Conservation (phyloP, 2,329 filamentous ascomycete species). For the Aspergillus awamori region DNA sequence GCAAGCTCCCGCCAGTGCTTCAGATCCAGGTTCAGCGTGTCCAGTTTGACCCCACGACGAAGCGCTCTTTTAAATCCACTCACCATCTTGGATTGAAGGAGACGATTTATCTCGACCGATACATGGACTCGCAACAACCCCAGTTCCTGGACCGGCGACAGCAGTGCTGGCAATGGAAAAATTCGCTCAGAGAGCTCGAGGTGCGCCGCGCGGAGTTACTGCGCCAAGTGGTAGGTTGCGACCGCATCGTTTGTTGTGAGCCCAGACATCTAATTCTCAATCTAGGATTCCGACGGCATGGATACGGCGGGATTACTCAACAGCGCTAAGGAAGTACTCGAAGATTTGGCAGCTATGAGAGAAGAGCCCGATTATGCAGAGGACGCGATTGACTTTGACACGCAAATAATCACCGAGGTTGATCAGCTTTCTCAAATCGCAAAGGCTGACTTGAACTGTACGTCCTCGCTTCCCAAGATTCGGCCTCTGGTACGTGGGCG, state of each 20-base stretch:
- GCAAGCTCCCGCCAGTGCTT: constrained; percentile 77
- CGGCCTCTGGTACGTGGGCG: background rate
- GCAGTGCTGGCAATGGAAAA: constrained; percentile 74
- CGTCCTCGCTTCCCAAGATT: constrained; percentile 15
- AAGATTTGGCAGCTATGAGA: constrained; percentile 45
- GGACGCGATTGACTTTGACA: constrained; percentile 48
- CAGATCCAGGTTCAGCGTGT: constrained; percentile 88
- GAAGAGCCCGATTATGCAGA: constrained; percentile 32
- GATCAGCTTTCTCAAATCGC: constrained; percentile 50
- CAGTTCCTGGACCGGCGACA: constrained; percentile 66
- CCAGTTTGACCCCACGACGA: constrained; percentile 66
- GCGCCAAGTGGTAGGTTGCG: constrained; percentile 35
- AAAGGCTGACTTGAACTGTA: constrained; percentile 51
- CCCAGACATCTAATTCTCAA: constrained; percentile 10
- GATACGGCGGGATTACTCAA: constrained; percentile 37
- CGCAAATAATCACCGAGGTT: constrained; percentile 46
- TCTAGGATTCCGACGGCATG: constrained; percentile 28
- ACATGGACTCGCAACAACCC: constrained; percentile 67
- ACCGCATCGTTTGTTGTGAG: background rate
- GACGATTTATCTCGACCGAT: constrained; percentile 83
- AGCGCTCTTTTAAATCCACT: constrained; percentile 69
- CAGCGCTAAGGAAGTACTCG: constrained; percentile 47
- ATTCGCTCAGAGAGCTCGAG: constrained; percentile 61
- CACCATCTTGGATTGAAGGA: constrained; percentile 79
- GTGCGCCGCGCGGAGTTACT: constrained; percentile 48